Evolutionary conservation across 2,329 filamentous ascomycete species (phyloP), one percentile per base, ranked within the genome.

Genomic region (Helotiales sp.): DNA sequence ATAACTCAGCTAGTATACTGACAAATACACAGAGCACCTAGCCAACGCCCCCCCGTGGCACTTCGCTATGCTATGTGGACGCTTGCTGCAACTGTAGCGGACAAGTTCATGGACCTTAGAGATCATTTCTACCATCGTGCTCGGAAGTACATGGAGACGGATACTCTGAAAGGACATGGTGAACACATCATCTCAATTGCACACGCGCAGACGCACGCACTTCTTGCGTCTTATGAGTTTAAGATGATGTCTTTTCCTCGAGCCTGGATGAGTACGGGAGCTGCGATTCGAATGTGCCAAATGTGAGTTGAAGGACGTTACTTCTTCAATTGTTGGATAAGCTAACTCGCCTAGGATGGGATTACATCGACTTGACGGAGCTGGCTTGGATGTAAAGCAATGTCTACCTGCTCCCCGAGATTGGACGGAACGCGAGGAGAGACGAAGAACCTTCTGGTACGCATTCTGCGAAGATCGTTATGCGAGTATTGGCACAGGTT

Each of bases 241-340:
- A 97, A 95, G 80, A 91, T 92, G 86, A 97, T 98, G 92, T 96
- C 93, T 78, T 98, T 98, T 74, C 95, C 96, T 1, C 85, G 96
- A 71, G 96, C 96, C 0, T 98, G 96, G 96, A 88, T 97, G 81
- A 97, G 92, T 72, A 91, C 92, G 2, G 96, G 95, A 24, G 86
- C 92, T 69, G 91, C 91, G 4, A 87, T 91, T n/a, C 87, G 95
- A 60, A 80, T 98, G 63, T 87, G 88, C 60, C 91, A 97, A 75
- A 97, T 98, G 95, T 89, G 77, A 78, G 85, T 78, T 22, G 28
- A 22, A 8, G 10, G 84, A 85, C 13, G 78, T 84, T 70, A 83
- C 81, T 47, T 4, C 26, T 17, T 22, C 22, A 78, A n/a, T n/a
- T 17, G 30, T 6, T 59, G 15, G 20, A n/a, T n/a, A 26, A 82